Conservation (phyloP, 768 basidiomycete genomes). For the Clavulina sp. region DNA sequence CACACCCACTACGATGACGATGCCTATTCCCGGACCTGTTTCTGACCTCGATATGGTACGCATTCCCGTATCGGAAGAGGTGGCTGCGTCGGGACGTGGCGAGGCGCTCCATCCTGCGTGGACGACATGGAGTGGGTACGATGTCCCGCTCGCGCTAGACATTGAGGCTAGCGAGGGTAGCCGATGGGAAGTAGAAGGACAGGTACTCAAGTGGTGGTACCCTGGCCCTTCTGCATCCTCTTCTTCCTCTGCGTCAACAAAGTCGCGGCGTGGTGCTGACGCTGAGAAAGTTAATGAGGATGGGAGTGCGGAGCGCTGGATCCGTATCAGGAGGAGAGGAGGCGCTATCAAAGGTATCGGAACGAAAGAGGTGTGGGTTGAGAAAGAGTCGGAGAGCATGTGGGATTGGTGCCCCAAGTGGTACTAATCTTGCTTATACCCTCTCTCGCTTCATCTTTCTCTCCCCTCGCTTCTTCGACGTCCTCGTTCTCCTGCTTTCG, state of each 20-base stretch:
- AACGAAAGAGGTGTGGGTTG: background rate
- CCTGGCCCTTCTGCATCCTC: constrained; percentile 18
- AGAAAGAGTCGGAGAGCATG: background rate
- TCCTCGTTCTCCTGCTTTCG: no score
- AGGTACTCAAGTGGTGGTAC: constrained; percentile 37
- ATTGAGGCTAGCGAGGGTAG: constrained; percentile 29
- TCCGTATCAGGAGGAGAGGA: constrained; percentile 26
- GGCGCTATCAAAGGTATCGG: constrained; percentile 22
- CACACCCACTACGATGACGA: background rate
- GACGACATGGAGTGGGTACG: constrained; percentile 1
- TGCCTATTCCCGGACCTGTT: background rate
- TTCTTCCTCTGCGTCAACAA: constrained; percentile 18
- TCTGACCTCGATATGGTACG: background rate
- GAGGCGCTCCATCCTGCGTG: background rate
- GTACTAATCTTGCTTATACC: no score
- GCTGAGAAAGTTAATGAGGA: no score
- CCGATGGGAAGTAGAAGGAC: constrained; percentile 28
- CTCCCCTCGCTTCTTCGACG: no score
- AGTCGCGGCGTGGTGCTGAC: background rate
- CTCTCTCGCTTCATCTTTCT: no score
- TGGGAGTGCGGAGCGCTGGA: constrained; percentile 10
- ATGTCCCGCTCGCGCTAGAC: constrained; percentile 18
- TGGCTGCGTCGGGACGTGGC: background rate
- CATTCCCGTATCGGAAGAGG: background rate
- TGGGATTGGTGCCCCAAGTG: constrained; percentile 1